A percentile compares a stretch with the other conserved stretches of the same genome.
Conservation (phyloP, 179 eudicot species). For the Beta macrorhiza region DNA sequence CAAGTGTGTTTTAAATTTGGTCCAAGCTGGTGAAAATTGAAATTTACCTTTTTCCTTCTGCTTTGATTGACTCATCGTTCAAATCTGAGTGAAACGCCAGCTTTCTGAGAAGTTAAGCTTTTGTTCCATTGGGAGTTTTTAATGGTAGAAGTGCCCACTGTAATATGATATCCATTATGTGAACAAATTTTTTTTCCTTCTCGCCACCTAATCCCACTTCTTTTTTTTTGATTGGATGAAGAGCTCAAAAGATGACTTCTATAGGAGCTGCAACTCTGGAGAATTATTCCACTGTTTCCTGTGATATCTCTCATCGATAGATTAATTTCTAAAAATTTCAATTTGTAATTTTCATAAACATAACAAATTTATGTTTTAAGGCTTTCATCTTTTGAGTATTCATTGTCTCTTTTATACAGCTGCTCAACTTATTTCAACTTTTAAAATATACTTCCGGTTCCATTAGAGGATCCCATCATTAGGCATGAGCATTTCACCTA, state of each 20-base stretch:
- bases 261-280: not conserved
- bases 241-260: not conserved
- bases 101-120: not conserved
- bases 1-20: constrained; percentile 19
- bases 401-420: not conserved
- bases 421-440: not conserved
- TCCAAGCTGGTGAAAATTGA: not conserved
- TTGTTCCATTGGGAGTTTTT: not conserved
- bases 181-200: not conserved
- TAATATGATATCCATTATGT: not conserved
- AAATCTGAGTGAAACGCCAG: not conserved
- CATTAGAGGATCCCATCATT: not conserved
- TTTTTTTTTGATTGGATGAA: not conserved
- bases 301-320: not conserved
- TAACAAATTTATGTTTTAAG: not conserved
- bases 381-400: not conserved
- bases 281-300: not conserved
- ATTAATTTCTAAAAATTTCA: not conserved
- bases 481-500: not conserved
- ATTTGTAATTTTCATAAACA: not conserved
- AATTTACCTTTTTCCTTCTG: not conserved
- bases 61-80: not conserved
- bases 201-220: not conserved
- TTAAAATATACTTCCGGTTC: not conserved
- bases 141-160: not conserved